Percentiles rank a stretch among this genome's conserved stretches.
Conservation (phyloP, 169 alveolate genomes). For the Plasmodium ovale region DNA sequence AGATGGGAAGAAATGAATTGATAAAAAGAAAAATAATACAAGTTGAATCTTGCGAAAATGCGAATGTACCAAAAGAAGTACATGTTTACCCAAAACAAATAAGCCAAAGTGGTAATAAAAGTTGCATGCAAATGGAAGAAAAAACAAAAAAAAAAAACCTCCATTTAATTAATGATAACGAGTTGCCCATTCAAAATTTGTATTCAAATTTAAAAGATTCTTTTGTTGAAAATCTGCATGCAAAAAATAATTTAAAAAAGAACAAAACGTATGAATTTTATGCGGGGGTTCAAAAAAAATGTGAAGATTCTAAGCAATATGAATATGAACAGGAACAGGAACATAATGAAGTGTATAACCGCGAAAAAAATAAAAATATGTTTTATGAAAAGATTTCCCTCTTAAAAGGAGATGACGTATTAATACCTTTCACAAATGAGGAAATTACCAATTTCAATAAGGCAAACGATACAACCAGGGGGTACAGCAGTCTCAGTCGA, state of each 20-base stretch:
- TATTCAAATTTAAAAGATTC: neutral
- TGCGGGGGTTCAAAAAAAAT: neutral
- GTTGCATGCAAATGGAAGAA: neutral
- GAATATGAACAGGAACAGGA: neutral
- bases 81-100: neutral
- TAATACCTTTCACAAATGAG: neutral
- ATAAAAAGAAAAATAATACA: neutral
- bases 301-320: no score
- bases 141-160: neutral
- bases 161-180: neutral
- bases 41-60: neutral
- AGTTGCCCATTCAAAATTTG: neutral
- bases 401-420: neutral
- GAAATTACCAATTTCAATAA: neutral
- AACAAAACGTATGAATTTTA: conserved; percentile 9
- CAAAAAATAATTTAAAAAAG: neutral
- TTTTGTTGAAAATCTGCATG: neutral
- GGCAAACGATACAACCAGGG: neutral
- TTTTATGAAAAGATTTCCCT: neutral
- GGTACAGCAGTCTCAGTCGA: no score
- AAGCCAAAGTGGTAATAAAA: neutral
- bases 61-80: neutral
- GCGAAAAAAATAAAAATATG: neutral
- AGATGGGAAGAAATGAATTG: neutral
- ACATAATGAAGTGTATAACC: neutral